These are phyloP conservation scores for Anaeramoeba flamelloides DNA, from an alignment of 78 protist species.

Conservation along the genomic window DNA sequence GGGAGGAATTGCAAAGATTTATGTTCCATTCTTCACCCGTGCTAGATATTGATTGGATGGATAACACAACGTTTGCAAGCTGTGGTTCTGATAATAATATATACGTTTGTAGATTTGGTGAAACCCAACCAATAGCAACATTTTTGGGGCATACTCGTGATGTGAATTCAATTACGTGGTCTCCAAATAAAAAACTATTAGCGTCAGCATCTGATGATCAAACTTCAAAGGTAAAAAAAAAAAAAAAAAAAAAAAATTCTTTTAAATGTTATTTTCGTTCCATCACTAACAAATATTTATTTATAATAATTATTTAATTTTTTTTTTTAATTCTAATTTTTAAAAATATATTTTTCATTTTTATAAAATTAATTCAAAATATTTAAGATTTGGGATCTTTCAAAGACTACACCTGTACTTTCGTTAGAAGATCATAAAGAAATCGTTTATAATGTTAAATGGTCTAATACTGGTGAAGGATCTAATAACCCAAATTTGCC, in stretches of 20 bases:
- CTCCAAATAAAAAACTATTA: constrained; percentile 54
- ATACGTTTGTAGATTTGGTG: constrained; percentile 44
- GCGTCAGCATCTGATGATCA: constrained; percentile 80
- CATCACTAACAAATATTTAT: too few species aligned
- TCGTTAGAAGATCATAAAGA: constrained; percentile 48
- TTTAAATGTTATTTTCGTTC: too few species aligned
- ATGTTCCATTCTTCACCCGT: constrained; percentile 51
- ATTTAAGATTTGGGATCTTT: constrained; percentile 40
- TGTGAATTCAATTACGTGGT: constrained; percentile 72
- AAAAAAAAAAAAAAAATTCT: too few species aligned
- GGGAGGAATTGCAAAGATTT: constrained; percentile 35
- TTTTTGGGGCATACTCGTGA: constrained; percentile 68
- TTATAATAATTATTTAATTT: not conserved
- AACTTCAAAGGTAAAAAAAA: constrained; percentile 49
- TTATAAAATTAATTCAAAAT: too few species aligned
- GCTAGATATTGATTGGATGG: constrained; percentile 76
- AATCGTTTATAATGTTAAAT: too few species aligned
- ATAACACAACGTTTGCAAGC: constrained; percentile 22
- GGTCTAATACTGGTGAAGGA: too few species aligned
- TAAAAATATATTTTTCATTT: too few species aligned
- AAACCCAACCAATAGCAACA: constrained; percentile 25
- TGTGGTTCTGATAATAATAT: constrained; percentile 25
- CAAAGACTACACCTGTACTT: constrained; percentile 56
- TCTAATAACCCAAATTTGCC: too few species aligned
- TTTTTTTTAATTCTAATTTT: too few species aligned